These are phyloP conservation scores for Tetragonia tetragonoides DNA, from an alignment of 148 eudicot species.

Conservation along the genomic window DNA sequence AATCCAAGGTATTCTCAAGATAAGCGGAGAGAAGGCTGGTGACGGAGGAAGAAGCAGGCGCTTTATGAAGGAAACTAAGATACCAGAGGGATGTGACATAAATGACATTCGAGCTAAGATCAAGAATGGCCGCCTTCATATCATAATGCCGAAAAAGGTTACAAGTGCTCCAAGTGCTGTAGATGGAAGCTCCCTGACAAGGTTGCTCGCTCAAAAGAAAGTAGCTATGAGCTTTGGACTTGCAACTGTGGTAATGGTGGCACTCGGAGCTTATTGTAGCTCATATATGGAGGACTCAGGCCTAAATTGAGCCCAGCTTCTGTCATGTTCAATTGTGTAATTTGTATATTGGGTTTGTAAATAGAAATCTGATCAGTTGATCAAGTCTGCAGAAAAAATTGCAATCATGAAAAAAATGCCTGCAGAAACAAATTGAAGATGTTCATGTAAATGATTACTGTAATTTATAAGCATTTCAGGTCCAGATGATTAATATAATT, in stretches of 20 bases:
- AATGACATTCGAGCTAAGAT: neutral
- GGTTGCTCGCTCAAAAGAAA: conserved; percentile 19
- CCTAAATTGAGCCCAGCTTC: neutral
- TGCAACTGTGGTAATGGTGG: conserved; percentile 30
- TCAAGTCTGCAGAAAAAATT: no score
- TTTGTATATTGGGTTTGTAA: no score
- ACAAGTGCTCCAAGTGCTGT: neutral
- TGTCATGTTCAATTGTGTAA: no score
- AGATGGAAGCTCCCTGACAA: conserved; percentile 8
- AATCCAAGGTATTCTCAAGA: conserved; percentile 42
- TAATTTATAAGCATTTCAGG: no score
- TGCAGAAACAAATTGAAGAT: no score
- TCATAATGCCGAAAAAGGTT: neutral
- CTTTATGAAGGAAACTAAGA: conserved; percentile 46
- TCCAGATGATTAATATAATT: no score
- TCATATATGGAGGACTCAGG: conserved; percentile 19
- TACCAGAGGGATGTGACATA: conserved; percentile 35
- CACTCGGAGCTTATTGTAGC: conserved; percentile 37
- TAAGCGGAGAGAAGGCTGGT: conserved; percentile 48
- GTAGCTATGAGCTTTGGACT: conserved; percentile 23
- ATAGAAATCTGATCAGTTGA: no score
- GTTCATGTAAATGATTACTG: no score
- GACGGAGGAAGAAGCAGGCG: conserved; percentile 34
- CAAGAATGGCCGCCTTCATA: neutral
- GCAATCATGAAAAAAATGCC: no score